Evolutionary conservation across 2,329 filamentous ascomycete genomes (phyloP), one percentile per base, ranked within the genome.

Genomic region (Talaromyces islandicus): DNA sequence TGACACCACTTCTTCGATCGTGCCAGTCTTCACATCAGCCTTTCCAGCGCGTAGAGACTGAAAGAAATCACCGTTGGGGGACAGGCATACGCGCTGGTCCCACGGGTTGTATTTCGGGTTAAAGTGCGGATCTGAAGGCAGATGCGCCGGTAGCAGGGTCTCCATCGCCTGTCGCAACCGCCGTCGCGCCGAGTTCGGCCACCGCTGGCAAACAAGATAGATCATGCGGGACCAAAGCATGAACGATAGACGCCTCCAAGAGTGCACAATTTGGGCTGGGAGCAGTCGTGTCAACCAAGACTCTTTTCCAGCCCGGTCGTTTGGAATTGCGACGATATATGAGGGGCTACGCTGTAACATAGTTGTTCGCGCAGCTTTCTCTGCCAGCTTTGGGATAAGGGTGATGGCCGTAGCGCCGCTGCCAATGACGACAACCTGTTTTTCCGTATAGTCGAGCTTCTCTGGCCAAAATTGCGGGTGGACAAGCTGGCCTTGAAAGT

Each of bases 321-420:
- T 74, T 0, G 78, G 71, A 2, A 83, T 64, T 25, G 81, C 75
- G 53, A 87, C 60, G 56, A 91, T 78, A 66, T 89, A 91, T 0
- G 80, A 82, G 0, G 90, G 90, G 30, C 85, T 89, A 52, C 90
- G 84, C 73, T 93, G 90, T 4, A 93, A 80, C 83, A 92, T 90
- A 1, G 88, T 92, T 19, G 91, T 84, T 19, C 82, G 80, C 2
- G 72, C 74, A 2, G 88, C 88, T 32, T 81, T 83, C 48, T 88
- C 76, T 0, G 85, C 83, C 38, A 93, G 75, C 41, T 78, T 81
- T 0, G 90, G 90, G 4, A 93, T 69, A 0, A 94, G 78, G 0
- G 90, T 92, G 52, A 92, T 75, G 10, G 89, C 87, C 0, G 90
- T 93, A 2, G 90, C 90, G 2, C 90, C 90, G 12, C 83, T 87